Conservation (phyloP, 2,329 filamentous ascomycete species). For the Akanthomyces muscarius region DNA sequence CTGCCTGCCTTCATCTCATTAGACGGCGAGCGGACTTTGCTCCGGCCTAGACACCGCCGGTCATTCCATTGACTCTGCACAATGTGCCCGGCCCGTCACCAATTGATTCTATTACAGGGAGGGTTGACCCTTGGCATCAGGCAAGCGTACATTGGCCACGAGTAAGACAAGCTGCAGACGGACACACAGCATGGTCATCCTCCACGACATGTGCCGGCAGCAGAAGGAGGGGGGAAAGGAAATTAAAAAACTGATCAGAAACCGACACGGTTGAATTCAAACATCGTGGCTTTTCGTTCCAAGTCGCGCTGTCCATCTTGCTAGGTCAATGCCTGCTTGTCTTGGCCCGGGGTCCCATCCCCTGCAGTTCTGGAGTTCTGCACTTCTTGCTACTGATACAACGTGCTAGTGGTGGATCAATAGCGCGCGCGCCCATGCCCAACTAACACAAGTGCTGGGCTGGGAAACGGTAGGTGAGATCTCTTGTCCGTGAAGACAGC, state of each 20-base stretch:
- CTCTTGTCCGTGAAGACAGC: not conserved
- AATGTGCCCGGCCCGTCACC: not conserved
- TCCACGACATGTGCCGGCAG: not conserved
- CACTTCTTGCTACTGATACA: not conserved
- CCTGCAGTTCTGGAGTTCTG: not conserved
- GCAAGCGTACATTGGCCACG: not conserved
- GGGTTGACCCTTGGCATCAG: not conserved
- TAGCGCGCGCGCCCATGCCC: not conserved
- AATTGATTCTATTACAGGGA: not conserved
- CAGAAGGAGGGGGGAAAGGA: not conserved
- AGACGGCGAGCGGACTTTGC: constrained; percentile 2
- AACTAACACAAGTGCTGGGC: not conserved
- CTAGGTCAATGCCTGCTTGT: not conserved
- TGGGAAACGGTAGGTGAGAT: not conserved
- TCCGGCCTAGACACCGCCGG: not conserved
- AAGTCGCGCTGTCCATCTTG: not conserved
- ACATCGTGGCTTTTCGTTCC: not conserved
- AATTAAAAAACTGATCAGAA: not conserved
- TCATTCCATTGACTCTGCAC: not conserved
- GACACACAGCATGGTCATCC: not conserved
- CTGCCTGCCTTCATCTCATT: not conserved
- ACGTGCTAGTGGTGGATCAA: constrained; percentile 9
- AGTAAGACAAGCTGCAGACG: constrained; percentile 9
- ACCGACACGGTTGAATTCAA: not conserved
- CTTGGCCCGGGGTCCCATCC: not conserved